A percentile compares a stretch with the other conserved stretches of the same genome.
Evolutionary conservation across 129 eudicot species (phyloP).

Genomic region (Ambrosia trifida): DNA sequence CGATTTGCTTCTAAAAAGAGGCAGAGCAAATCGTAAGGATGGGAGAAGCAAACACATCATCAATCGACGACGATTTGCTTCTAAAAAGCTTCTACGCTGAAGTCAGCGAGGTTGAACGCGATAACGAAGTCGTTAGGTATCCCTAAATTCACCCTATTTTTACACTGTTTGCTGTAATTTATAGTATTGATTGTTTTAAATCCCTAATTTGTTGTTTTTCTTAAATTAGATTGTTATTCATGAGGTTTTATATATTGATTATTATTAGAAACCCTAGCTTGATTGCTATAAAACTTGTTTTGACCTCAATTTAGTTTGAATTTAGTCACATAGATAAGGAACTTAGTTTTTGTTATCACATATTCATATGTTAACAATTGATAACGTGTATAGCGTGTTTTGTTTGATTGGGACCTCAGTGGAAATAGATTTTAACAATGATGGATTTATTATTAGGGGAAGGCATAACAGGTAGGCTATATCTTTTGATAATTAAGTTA

Average conservation of each 20-base stretch:
- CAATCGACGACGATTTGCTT: slow-evolving; percentile 72
- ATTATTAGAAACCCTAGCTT: slow-evolving; percentile 25
- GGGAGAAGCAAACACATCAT: slow-evolving; percentile 52
- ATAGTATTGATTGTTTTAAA: not conserved
- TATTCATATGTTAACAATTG: slow-evolving; percentile 7
- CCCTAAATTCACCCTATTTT: not conserved
- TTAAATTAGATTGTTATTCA: not conserved
- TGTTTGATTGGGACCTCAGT: slow-evolving; percentile 1
- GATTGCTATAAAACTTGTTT: not conserved
- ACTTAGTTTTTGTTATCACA: no score
- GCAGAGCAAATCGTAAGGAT: slow-evolving; percentile 36
- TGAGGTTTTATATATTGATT: not conserved
- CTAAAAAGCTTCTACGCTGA: slow-evolving; percentile 86
- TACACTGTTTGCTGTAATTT: not conserved
- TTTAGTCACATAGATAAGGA: no score
- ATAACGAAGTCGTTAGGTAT: slow-evolving; percentile 91
- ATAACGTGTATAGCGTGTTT: not conserved
- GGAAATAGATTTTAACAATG: not conserved
- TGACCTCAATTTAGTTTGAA: no score
- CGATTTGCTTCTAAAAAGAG: slow-evolving; percentile 13
- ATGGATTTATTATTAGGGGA: not conserved
- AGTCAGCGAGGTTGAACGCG: slow-evolving; percentile 96
- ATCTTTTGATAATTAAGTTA: not conserved
- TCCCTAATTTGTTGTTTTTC: slow-evolving; percentile 9
- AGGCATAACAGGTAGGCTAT: not conserved